Percentiles rank a stretch among this genome's conserved stretches.
Evolutionary conservation across 1,284 basidiomycete genomes (phyloP).

Genomic region (Rhodofomes roseus): DNA sequence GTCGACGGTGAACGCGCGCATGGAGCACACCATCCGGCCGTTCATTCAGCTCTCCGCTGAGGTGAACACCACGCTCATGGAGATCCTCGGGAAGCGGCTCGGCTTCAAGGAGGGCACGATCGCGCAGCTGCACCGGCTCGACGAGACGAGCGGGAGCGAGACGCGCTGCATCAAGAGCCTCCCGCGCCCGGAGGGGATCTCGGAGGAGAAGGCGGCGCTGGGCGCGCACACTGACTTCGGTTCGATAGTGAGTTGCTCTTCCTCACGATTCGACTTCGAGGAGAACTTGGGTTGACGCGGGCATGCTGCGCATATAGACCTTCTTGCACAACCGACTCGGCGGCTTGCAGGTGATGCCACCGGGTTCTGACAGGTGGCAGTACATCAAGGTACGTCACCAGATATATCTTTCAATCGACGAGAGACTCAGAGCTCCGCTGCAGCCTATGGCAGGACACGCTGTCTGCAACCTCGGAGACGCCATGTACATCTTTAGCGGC

Average conservation of each 20-base stretch:
- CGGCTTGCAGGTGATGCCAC: conserved; percentile 64
- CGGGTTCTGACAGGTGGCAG: conserved; percentile 59
- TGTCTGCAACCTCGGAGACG: conserved; percentile 35
- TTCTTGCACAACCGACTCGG: conserved; percentile 67
- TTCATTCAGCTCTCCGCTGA: conserved; percentile 27
- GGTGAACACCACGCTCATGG: conserved; percentile 28
- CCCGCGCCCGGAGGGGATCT: conserved; percentile 11
- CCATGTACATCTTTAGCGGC: conserved; percentile 35
- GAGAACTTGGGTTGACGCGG: background rate
- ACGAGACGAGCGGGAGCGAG: conserved; percentile 31
- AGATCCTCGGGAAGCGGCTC: conserved; percentile 29
- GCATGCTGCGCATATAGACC: conserved; percentile 36
- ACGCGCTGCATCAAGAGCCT: conserved; percentile 30
- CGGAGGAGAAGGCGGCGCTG: conserved; percentile 20
- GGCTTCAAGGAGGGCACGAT: conserved; percentile 12
- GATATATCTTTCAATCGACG: background rate
- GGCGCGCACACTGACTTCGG: conserved; percentile 35
- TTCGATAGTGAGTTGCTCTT: conserved; percentile 18
- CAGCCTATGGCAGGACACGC: conserved; percentile 28
- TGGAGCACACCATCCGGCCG: conserved; percentile 23
- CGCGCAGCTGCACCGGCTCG: background rate
- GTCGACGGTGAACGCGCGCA: conserved; percentile 22
- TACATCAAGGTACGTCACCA: conserved; percentile 49
- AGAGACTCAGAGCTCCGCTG: background rate
- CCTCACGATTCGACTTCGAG: background rate